phyloP scores from a whole-genome alignment of 2,329 filamentous ascomycete genomes.

The Aspergillus puulaauensis region DNA sequence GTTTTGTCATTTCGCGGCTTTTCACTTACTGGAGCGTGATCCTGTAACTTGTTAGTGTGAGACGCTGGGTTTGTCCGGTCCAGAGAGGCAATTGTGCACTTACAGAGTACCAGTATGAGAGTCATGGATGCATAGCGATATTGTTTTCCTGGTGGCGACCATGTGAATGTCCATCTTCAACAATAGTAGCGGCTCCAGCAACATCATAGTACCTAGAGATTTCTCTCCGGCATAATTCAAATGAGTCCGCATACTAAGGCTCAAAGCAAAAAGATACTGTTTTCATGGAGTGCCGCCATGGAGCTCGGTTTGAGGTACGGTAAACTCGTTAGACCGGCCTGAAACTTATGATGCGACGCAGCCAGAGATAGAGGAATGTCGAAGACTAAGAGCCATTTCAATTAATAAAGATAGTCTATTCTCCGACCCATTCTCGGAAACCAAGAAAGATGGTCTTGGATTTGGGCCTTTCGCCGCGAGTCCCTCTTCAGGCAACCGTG shows the following conservation, averaged over 20 bases:
- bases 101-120: not conserved
- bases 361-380: not conserved
- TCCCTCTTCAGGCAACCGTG: slow-evolving; percentile 40
- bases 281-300: not conserved
- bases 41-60: not conserved
- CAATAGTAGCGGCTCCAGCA: not conserved
- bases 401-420: not conserved
- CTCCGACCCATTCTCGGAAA: not conserved
- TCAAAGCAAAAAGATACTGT: not conserved
- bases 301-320: not conserved
- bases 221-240: not conserved
- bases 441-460: not conserved
- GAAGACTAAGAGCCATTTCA: not conserved
- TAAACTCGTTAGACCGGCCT: not conserved
- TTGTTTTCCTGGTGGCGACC: not conserved
- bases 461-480: slow-evolving; percentile 20
- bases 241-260: too few relatives aligned
- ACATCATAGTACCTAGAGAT: not conserved
- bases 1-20: not conserved
- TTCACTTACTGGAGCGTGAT: not conserved
- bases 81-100: not conserved
- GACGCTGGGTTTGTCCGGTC: not conserved
- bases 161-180: not conserved
- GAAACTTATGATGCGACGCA: not conserved
- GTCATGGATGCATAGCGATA: not conserved